Percentiles rank a stretch among this genome's conserved stretches.
Evolutionary conservation across 2,329 filamentous ascomycete species (phyloP).

Genomic region (Aspergillus piperis): DNA sequence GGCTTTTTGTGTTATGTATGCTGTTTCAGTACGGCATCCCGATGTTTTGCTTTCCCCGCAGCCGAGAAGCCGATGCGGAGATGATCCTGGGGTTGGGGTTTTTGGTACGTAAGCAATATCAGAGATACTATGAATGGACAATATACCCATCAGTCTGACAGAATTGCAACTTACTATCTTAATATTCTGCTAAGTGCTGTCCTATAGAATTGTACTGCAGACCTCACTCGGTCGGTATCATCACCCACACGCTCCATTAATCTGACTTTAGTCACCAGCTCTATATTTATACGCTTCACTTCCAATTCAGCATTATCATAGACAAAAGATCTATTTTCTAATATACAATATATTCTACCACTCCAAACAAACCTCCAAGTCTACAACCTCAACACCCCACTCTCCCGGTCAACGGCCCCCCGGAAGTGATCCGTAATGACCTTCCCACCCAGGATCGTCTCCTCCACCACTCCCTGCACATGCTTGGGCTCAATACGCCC

Average conservation of each 20-base stretch:
- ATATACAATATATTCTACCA: neutral
- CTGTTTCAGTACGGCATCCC: neutral
- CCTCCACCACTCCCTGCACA: conserved; percentile 84
- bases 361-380: neutral
- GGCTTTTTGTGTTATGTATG: too few species aligned
- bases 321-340: neutral
- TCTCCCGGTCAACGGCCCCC: conserved; percentile 78
- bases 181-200: too few species aligned
- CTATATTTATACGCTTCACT: too few species aligned
- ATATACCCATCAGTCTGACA: too few species aligned
- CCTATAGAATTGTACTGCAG: too few species aligned
- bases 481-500: conserved; percentile 80
- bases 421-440: conserved; percentile 79
- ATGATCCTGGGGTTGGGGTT: neutral
- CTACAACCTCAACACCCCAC: conserved; percentile 66
- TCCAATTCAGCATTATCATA: too few species aligned
- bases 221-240: too few species aligned
- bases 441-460: conserved; percentile 84
- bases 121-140: too few species aligned
- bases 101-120: neutral
- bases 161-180: too few species aligned
- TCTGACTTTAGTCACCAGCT: too few species aligned
- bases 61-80: neutral
- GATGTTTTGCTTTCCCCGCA: neutral
- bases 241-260: too few species aligned